Evolutionary conservation across 2,329 filamentous ascomycete genomes (phyloP), one percentile per base, ranked within the genome.

Genomic region (Colletotrichum tofieldiae): DNA sequence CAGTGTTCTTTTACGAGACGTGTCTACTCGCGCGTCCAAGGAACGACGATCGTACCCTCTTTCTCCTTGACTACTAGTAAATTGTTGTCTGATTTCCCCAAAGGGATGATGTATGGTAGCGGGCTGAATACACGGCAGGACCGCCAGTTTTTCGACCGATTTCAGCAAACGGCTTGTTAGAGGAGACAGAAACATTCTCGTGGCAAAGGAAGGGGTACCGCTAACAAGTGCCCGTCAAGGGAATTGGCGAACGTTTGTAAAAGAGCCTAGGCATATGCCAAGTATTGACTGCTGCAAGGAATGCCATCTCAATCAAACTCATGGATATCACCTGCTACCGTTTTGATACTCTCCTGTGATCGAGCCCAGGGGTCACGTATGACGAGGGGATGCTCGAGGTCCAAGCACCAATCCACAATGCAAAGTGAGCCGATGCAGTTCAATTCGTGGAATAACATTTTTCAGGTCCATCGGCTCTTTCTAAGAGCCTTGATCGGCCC

Each of bases 371-470:
- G 9, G 51, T 32, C 51, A 52, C 23, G 26, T 16, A 52, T 9
- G 29, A 20, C 8, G 18, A n/a, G 8, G 3, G 7, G 51, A 35
- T 54, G 29, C 29, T 20, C 18, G 29, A 20, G 29, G 16, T 35
- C 29, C 3, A n/a, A n/a, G 1, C 9, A 35, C 18, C 18, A 29
- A 7, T 12, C 35, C 9, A 29, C n/a, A 41, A 9, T 45, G 47
- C 20, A 7, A 20, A 32, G 12, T n/a, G 6, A 47, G 18, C 41
- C 20, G 12, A 7, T 60, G 41, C 32, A 47, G 26, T 64, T 54
- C 61, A 64, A 47, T 49, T 65, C 29, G 61, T 59, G 18, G 20
- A 65, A 23, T 39, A 23, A 39, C 23, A 26, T 55, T 45, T 54
- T 55, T 7, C 3, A 23, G 18, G 37, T 45, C 54, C 23, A 32